Evolutionary conservation across 176 grass and related monocot genomes (phyloP), one percentile per base, ranked within the genome.

Genomic region (Aegilops longissima): DNA sequence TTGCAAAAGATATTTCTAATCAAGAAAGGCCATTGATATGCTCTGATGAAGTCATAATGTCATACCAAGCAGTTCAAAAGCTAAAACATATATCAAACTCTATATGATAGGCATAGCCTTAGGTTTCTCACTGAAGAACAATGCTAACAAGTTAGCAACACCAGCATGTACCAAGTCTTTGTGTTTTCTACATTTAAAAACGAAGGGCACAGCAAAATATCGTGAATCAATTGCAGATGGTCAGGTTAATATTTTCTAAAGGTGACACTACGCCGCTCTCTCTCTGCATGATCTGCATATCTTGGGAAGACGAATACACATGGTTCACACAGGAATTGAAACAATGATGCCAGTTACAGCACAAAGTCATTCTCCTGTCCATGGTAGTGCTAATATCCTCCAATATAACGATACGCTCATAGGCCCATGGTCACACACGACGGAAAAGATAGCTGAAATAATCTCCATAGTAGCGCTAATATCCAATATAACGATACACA

Each of bases 61-160:
- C 23, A 79, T 9, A 45, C 31, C 9, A 79, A 79, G 23, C 47
- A 79, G 66, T 86, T 79, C 10, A 5, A 69, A 56, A 70, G 30
- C 18, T 25, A 64, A 40, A 18, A 54, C 2, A 18, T 4, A 40
- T 39, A 23, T 11, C 11, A 71, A 71, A 24, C 3, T 54, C 2
- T 38, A 31, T 33, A 27, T 16, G 8, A 61, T 0, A 78, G n/a
- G 24, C 24, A 38, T 16, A 42, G 12, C 24, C 76, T 61, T 38
- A 70, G 9, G 23, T 24, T 71, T 59, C 11, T 31, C 24, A 79
- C 42, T 38, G 44, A 25, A 82, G 31, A 20, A 39, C 10, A 66
- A 82, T 54, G 14, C 33, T 25, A 83, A 56, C 20, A 12, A 87
- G 23, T 58, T 52, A 30, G 21, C 36, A 38, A 82, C 44, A 88